Percentiles rank a stretch among this genome's conserved stretches.
These are phyloP conservation scores for Yarrowia deformans DNA, from an alignment of 805 yeast species.

Conservation along the genomic window DNA sequence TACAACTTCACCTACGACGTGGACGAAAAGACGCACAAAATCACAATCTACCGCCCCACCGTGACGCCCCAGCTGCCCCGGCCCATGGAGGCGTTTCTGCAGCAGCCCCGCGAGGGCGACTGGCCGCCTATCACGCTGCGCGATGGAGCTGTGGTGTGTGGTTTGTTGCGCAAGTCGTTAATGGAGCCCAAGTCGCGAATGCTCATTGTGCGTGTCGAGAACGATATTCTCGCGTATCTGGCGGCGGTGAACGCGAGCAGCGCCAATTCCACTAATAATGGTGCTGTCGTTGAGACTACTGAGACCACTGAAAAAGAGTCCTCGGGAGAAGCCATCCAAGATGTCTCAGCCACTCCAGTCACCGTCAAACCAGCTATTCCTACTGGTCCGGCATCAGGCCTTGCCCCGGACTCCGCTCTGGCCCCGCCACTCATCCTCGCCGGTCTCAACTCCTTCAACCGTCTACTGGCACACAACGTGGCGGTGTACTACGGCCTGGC, in stretches of 20 bases:
- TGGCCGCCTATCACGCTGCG: constrained; percentile 14
- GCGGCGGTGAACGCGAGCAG: neutral
- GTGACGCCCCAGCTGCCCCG: constrained; percentile 26
- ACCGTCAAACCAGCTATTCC: neutral
- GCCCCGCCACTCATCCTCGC: constrained; percentile 31
- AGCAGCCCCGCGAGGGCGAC: constrained; percentile 22
- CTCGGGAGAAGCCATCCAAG: too few relatives aligned
- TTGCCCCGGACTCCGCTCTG: neutral
- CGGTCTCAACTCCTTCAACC: constrained; percentile 66
- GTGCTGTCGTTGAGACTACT: too few relatives aligned
- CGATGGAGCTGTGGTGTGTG: constrained; percentile 23
- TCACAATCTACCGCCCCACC: constrained; percentile 36
- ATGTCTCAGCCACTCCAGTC: neutral
- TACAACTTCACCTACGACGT: constrained; percentile 38
- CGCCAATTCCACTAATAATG: neutral
- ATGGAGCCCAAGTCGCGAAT: constrained; percentile 30
- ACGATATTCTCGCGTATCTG: constrained; percentile 26
- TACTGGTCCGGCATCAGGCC: constrained; percentile 2
- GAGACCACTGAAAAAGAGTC: too few relatives aligned
- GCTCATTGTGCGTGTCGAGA: constrained; percentile 15
- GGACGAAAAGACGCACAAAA: constrained; percentile 34
- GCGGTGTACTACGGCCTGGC: constrained; percentile 71
- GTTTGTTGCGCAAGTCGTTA: constrained; percentile 28
- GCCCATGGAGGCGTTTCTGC: constrained; percentile 36
- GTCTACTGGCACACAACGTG: constrained; percentile 71